These are phyloP conservation scores for Blumeriella jaapii DNA, from an alignment of 2,329 filamentous ascomycete species.

Conservation along the genomic window DNA sequence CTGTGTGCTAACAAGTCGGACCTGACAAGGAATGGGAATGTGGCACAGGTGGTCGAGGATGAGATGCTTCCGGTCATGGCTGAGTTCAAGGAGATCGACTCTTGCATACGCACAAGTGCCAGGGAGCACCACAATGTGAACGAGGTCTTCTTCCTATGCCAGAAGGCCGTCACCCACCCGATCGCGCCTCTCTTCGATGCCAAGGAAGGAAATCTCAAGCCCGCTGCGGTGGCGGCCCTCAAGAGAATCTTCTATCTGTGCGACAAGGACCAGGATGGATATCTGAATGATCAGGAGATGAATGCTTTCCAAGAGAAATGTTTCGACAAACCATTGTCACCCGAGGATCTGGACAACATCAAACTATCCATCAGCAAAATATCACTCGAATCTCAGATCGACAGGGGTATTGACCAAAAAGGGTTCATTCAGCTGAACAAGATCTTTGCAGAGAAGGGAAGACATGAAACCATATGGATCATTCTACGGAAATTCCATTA, in stretches of 20 bases:
- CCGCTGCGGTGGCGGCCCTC: constrained; percentile 74
- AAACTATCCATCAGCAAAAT: constrained; percentile 72
- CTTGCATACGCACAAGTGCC: constrained; percentile 89
- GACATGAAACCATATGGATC: constrained; percentile 97
- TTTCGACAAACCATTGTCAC: constrained; percentile 75
- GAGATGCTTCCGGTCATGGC: constrained; percentile 98
- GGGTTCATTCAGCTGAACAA: constrained; percentile 90
- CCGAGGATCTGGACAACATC: constrained; percentile 80
- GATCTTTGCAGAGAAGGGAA: constrained; percentile 91
- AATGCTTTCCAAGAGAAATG: constrained; percentile 83
- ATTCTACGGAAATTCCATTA: constrained; percentile 93
- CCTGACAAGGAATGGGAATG: constrained; percentile 59
- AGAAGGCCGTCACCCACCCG: constrained; percentile 94
- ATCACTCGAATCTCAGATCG: constrained; percentile 48
- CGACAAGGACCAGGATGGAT: constrained; percentile 92
- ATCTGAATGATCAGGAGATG: constrained; percentile 82
- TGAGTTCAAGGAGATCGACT: constrained; percentile 98
- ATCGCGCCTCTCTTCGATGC: constrained; percentile 95
- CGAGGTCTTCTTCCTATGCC: constrained; percentile 93
- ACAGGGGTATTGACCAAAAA: constrained; percentile 64
- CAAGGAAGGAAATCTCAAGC: constrained; percentile 82
- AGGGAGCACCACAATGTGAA: constrained; percentile 89
- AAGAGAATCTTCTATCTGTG: constrained; percentile 90
- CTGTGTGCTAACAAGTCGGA: constrained; percentile 98
- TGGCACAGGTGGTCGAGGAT: constrained; percentile 80